Evolutionary conservation across 2,329 filamentous ascomycete genomes (phyloP), one percentile per base, ranked within the genome.

Genomic region (Ceratocystis cubensis): DNA sequence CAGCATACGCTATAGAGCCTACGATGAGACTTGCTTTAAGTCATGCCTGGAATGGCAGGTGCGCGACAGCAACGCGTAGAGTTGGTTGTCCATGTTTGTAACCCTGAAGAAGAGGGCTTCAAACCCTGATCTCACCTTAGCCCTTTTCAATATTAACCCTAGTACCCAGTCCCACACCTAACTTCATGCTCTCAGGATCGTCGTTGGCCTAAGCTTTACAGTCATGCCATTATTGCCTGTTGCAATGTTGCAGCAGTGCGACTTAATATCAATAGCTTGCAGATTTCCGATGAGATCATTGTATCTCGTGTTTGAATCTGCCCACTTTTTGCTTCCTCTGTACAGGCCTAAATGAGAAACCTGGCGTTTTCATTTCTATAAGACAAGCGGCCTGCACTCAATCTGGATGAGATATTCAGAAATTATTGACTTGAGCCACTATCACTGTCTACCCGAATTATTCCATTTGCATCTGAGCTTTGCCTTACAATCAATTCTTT

Each of bases 21-120:
- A 50, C n/a, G 28, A 30, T 59, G 17, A 59, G 30, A 46, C 15
- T 17, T 48, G 28, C 22, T 48, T 25, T 17, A 4, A 46, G 25
- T n/a, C 48, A 33, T 41, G 37, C 37, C 37, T 15, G 10, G 20
- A 48, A 41, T 28, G 61, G 61, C n/a, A 63, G 30, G 22, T 25
- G 15, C 61, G 56, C 53, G 41, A 20, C 25, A 5, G 33, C 41
- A 28, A 62, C 53, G 64, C 44, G 64, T 66, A 61, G 59, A 65
- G 37, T 41, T 61, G 28, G 7, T 61, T 10, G 45, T 13, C 10
- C 45, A 41, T 53, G 5, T 3, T 45, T 6, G 8, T 28, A 59
- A 59, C 56, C 56, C 56, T 59, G 2, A 53, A 2, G 2, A 7
- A 20, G 1, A 33, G 22, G 5, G 13, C 5, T 5, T 1, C 15